phyloP scores from a whole-genome alignment of 352 stramenopile species.

The Globisporangium emineosum region DNA sequence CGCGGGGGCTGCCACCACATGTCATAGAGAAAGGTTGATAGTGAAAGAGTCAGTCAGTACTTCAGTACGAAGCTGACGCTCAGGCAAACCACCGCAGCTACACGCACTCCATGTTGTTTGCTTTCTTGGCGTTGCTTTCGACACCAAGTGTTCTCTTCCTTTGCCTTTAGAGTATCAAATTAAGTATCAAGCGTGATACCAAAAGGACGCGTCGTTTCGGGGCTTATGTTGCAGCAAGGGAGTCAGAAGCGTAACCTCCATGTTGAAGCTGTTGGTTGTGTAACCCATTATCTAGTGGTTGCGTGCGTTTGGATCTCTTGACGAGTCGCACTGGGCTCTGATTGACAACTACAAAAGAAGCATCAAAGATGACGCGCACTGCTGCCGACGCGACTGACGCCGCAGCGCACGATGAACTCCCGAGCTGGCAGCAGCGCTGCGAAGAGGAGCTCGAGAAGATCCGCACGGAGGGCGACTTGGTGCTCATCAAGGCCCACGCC shows the following conservation, averaged over 20 bases:
- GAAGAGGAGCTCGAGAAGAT: slow-evolving; percentile 90
- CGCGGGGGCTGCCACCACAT: slow-evolving; percentile 16
- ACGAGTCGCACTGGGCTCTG: background rate
- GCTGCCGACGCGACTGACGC: background rate
- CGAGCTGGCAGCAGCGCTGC: slow-evolving; percentile 22
- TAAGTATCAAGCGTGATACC: background rate
- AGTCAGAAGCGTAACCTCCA: background rate
- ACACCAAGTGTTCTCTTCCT: too few relatives aligned
- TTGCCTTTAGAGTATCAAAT: background rate
- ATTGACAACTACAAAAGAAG: background rate
- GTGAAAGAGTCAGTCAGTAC: background rate
- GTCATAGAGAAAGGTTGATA: background rate
- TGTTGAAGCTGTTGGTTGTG: background rate
- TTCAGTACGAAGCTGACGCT: background rate
- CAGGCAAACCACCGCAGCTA: background rate
- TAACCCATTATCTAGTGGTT: background rate
- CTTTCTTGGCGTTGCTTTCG: background rate
- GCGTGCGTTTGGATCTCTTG: background rate
- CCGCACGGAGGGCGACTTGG: slow-evolving; percentile 59
- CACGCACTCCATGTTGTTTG: background rate
- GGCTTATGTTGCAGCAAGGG: background rate
- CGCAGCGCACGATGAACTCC: background rate
- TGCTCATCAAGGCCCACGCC: slow-evolving; percentile 67
- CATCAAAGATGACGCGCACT: background rate
- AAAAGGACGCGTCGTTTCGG: background rate